Evolutionary conservation across 2,329 filamentous ascomycete genomes (phyloP).

Genomic region (Scedosporium apiospermum): DNA sequence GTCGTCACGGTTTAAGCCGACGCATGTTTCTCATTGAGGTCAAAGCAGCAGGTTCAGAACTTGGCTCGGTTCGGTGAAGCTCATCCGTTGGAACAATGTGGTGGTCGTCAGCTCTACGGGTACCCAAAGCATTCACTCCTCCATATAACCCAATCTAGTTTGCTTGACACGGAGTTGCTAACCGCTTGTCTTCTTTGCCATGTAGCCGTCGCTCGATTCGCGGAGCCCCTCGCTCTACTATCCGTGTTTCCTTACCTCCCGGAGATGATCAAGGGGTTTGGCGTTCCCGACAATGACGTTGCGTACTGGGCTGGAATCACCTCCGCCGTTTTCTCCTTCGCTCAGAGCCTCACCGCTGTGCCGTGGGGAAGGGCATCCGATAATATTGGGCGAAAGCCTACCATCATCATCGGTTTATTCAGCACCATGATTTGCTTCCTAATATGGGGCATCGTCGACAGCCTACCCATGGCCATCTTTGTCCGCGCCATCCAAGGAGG

Average conservation of each 20-base stretch:
- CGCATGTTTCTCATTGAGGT: background rate
- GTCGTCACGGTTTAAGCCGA: background rate
- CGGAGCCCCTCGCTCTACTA: slow-evolving; percentile 64
- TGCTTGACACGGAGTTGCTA: background rate
- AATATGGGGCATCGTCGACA: slow-evolving; percentile 75
- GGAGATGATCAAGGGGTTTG: slow-evolving; percentile 77
- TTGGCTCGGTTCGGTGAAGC: background rate
- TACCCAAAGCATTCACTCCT: background rate
- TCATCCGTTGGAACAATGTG: background rate
- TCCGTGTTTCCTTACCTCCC: slow-evolving; percentile 63
- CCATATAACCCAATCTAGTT: background rate
- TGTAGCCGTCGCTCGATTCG: slow-evolving; percentile 66
- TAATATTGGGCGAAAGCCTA: slow-evolving; percentile 68
- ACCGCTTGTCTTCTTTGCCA: background rate
- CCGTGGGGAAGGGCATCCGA: slow-evolving; percentile 73
- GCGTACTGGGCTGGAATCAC: slow-evolving; percentile 74
- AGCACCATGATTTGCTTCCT: slow-evolving; percentile 76
- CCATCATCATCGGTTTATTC: slow-evolving; percentile 63
- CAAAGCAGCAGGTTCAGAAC: background rate
- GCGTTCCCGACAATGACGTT: slow-evolving; percentile 59
- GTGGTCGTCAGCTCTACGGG: background rate
- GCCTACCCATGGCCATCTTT: slow-evolving; percentile 67
- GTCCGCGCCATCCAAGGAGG: slow-evolving; percentile 71
- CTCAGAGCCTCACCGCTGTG: slow-evolving; percentile 63
- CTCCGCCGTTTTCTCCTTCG: slow-evolving; percentile 61